Conservation (phyloP, 768 basidiomycete genomes). For the Boletus rex-veris region DNA sequence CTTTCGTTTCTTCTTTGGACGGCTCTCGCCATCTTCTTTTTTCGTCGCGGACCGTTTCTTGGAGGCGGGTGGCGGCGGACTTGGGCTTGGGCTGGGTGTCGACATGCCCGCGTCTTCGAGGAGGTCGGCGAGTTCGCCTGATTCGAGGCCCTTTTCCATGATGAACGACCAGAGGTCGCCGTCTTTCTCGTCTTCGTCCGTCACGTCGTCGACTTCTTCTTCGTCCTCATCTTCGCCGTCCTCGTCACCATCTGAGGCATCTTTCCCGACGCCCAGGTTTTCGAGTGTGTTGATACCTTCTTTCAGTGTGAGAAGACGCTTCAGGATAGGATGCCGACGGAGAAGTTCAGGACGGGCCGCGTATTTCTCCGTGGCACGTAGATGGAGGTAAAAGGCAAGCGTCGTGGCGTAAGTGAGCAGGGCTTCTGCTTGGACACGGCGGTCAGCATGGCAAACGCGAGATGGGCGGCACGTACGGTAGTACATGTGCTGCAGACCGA, state of each 20-base stretch:
- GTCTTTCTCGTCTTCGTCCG: conserved; percentile 38
- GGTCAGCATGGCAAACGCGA: not conserved
- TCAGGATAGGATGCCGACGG: conserved; percentile 66
- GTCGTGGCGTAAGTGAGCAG: conserved; percentile 86
- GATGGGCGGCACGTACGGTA: conserved; percentile 64
- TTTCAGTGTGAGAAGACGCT: conserved; percentile 78
- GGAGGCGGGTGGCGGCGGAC: conserved; percentile 6
- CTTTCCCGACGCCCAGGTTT: conserved; percentile 71
- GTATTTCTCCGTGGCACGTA: conserved; percentile 70
- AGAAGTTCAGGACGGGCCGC: conserved; percentile 58
- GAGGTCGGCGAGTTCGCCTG: conserved; percentile 53
- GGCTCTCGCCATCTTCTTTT: conserved; percentile 16
- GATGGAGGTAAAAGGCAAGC: conserved; percentile 88
- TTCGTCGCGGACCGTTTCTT: conserved; percentile 4
- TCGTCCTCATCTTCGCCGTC: conserved; percentile 30
- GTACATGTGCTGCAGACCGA: conserved; percentile 78
- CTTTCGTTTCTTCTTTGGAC: conserved; percentile 65
- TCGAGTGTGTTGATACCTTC: conserved; percentile 79
- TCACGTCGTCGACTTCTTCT: conserved; percentile 28
- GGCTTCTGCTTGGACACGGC: conserved; percentile 55
- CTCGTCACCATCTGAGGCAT: conserved; percentile 43
- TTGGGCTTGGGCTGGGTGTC: not conserved
- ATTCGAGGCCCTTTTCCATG: conserved; percentile 36
- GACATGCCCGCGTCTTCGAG: conserved; percentile 46
- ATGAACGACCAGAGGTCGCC: conserved; percentile 44